Evolutionary conservation across 345 rosid genomes (phyloP).

Genomic region (Conringia planisiliqua): DNA sequence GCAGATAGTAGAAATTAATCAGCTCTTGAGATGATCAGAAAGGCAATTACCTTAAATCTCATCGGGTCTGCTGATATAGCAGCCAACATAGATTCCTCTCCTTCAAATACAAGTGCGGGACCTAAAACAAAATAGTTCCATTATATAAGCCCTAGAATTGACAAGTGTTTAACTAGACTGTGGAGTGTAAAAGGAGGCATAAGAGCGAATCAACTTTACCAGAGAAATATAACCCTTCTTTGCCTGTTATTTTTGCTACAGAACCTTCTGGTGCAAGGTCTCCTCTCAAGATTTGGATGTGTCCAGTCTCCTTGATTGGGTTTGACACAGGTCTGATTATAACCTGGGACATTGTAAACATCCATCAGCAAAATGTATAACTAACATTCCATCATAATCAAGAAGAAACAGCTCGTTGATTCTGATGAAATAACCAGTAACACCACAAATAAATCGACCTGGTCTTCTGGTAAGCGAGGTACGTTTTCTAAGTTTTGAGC

Average conservation of each 20-base stretch:
- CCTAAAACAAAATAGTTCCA: constrained; percentile 46
- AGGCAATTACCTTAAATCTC: constrained; percentile 65
- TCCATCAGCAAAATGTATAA: neutral
- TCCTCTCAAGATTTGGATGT: constrained; percentile 83
- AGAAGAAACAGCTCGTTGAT: neutral
- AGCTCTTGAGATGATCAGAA: neutral
- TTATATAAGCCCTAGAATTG: neutral
- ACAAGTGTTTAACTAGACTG: neutral
- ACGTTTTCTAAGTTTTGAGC: constrained; percentile 71
- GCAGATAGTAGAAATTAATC: neutral
- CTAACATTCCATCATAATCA: constrained; percentile 2
- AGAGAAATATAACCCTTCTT: constrained; percentile 92
- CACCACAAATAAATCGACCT: constrained; percentile 45
- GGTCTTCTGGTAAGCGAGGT: constrained; percentile 70
- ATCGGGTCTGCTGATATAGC: constrained; percentile 80
- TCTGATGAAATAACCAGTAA: neutral
- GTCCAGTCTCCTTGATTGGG: constrained; percentile 96
- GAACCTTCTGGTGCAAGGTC: constrained; percentile 98
- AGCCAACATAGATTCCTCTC: constrained; percentile 88
- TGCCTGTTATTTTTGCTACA: constrained; percentile 98
- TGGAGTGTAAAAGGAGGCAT: neutral
- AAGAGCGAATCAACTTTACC: constrained; percentile 40
- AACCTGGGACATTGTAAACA: constrained; percentile 45
- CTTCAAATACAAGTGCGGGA: constrained; percentile 97
- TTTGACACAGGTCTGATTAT: constrained; percentile 68